Percentiles rank a stretch among this genome's conserved stretches.
These are phyloP conservation scores for Castanospermum australe DNA, from an alignment of 306 rosid genomes.

Conservation along the genomic window DNA sequence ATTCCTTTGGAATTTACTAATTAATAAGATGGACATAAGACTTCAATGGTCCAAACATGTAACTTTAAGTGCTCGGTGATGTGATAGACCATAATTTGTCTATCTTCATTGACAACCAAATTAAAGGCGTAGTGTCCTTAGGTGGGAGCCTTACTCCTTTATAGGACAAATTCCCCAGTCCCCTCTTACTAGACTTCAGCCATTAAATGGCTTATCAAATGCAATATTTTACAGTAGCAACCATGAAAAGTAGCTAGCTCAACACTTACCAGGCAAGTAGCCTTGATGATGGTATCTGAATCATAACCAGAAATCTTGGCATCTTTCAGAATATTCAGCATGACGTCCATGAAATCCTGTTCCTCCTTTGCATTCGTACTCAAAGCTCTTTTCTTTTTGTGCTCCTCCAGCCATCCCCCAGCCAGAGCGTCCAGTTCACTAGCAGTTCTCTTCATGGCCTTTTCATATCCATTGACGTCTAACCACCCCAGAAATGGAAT, in stretches of 20 bases:
- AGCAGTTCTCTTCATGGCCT: constrained; percentile 44
- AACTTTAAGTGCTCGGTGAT: too few relatives aligned
- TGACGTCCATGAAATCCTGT: constrained; percentile 41
- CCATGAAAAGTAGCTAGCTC: background rate
- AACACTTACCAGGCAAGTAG: constrained; percentile 39
- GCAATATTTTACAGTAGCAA: background rate
- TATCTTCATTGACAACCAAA: too few relatives aligned
- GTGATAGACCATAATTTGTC: too few relatives aligned
- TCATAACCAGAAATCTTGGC: constrained; percentile 22
- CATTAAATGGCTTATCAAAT: background rate
- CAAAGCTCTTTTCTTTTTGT: constrained; percentile 34
- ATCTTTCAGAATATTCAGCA: constrained; percentile 32
- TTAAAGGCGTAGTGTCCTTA: background rate
- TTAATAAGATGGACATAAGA: too few relatives aligned
- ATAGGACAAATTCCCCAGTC: background rate
- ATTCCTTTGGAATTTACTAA: background rate
- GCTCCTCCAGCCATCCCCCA: constrained; percentile 44
- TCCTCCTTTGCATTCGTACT: constrained; percentile 32
- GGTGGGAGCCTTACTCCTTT: background rate
- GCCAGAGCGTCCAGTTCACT: constrained; percentile 27
- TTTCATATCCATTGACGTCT: constrained; percentile 36
- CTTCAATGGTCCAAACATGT: too few relatives aligned
- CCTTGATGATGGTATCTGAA: constrained; percentile 45
- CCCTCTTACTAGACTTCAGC: background rate
- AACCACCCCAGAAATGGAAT: constrained; percentile 46